phyloP scores from a whole-genome alignment of 202 grass and related monocot genomes.

The Panicum hallii region DNA sequence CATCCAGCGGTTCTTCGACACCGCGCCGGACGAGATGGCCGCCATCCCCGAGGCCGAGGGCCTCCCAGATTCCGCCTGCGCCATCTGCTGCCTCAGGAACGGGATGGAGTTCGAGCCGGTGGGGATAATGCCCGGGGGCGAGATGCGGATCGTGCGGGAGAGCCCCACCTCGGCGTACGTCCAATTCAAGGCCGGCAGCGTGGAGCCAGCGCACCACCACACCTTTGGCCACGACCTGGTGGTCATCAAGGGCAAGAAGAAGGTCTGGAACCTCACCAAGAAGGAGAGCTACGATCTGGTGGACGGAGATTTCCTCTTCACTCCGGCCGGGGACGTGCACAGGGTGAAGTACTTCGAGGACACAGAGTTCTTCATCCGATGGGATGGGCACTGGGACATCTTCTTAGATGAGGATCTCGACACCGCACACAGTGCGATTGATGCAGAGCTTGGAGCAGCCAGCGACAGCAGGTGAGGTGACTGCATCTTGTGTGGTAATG shows the following conservation, averaged over 20 bases:
- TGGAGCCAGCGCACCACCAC: slow-evolving; percentile 94
- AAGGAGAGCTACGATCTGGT: slow-evolving; percentile 75
- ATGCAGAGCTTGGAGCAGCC: slow-evolving; percentile 51
- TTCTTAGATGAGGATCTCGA: slow-evolving; percentile 88
- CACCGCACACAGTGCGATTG: slow-evolving; percentile 55
- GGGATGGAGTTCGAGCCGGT: slow-evolving; percentile 83
- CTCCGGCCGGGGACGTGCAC: slow-evolving; percentile 79
- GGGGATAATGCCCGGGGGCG: slow-evolving; percentile 85
- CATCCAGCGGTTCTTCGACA: slow-evolving; percentile 67
- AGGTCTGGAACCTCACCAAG: slow-evolving; percentile 96
- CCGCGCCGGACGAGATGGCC: slow-evolving; percentile 74
- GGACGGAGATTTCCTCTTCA: slow-evolving; percentile 88
- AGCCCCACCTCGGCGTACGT: slow-evolving; percentile 87
- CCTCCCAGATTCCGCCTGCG: slow-evolving; percentile 38
- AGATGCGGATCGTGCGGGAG: slow-evolving; percentile 89
- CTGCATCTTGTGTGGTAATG: background rate
- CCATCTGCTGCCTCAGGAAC: slow-evolving; percentile 83
- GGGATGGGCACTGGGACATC: slow-evolving; percentile 95
- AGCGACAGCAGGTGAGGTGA: slow-evolving; percentile 38
- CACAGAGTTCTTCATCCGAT: slow-evolving; percentile 94
- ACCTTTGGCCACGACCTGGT: slow-evolving; percentile 95
- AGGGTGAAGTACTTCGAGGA: slow-evolving; percentile 85
- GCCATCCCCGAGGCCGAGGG: slow-evolving; percentile 49
- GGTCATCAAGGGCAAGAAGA: slow-evolving; percentile 88
- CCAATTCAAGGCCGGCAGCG: slow-evolving; percentile 83